Evolutionary conservation across 768 basidiomycete species (phyloP).

Genomic region (Panellus pusillus): DNA sequence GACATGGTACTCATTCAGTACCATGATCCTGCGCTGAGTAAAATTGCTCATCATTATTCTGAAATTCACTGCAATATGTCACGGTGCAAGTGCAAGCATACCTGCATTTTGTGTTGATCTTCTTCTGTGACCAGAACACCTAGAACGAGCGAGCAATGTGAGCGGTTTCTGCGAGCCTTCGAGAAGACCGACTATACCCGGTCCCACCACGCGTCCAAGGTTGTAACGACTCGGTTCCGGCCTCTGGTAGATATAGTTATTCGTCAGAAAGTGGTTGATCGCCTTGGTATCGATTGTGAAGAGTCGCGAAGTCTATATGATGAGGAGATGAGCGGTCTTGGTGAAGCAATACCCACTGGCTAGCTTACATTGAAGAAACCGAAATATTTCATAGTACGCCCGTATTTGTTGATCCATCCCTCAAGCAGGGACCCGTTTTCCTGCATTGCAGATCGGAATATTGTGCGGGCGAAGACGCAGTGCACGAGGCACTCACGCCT

Average conservation of each 20-base stretch:
- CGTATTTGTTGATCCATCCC: conserved; percentile 14
- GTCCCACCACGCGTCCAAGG: conserved; percentile 4
- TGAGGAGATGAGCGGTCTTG: neutral
- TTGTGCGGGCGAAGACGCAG: neutral
- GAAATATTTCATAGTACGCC: conserved; percentile 9
- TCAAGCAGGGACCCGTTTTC: conserved; percentile 10
- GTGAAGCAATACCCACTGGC: neutral
- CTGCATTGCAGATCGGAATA: neutral
- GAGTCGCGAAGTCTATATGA: conserved; percentile 5
- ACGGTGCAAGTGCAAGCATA: neutral
- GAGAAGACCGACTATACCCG: conserved; percentile 3
- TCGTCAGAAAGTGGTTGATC: conserved; percentile 13
- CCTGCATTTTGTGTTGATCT: conserved; percentile 17
- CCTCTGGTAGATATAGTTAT: conserved; percentile 15
- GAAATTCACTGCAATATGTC: neutral
- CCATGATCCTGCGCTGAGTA: conserved; percentile 18
- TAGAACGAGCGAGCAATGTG: neutral
- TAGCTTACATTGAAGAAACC: conserved; percentile 5
- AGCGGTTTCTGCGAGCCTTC: neutral
- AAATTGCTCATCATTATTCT: neutral
- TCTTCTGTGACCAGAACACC: conserved; percentile 16
- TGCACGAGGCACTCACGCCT: neutral
- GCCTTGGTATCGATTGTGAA: conserved; percentile 13
- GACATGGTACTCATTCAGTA: neutral
- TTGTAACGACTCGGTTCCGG: conserved; percentile 2